Percentiles rank a stretch among this genome's conserved stretches.
phyloP scores from a whole-genome alignment of 352 stramenopile genomes.

The Globisporangium cystogenes region DNA sequence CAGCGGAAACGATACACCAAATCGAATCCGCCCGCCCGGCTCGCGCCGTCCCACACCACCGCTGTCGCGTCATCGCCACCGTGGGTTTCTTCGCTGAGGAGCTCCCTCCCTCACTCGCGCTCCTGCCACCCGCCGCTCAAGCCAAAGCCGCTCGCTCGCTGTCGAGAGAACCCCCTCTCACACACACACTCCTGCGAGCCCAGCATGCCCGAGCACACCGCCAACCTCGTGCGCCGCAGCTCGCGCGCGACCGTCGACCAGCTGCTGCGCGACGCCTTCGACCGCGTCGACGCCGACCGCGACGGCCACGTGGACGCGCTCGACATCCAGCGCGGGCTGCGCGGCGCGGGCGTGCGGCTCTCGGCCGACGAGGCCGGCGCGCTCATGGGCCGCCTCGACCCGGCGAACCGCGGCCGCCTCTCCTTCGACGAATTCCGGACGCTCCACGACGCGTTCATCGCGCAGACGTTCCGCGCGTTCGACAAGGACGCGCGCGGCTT shows the following conservation, averaged over 20 bases:
- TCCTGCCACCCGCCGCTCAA: neutral
- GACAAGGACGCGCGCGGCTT: conserved; percentile 65
- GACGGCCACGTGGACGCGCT: conserved; percentile 65
- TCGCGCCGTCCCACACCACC: neutral
- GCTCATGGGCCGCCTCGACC: conserved; percentile 71
- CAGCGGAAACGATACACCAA: neutral
- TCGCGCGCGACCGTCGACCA: conserved; percentile 76
- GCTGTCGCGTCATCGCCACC: neutral
- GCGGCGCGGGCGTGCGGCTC: conserved; percentile 53
- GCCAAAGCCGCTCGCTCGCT: neutral
- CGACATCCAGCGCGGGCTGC: conserved; percentile 72
- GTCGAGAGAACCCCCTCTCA: no score
- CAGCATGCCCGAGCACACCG: neutral
- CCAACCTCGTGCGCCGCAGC: conserved; percentile 64
- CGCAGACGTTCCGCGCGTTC: conserved; percentile 66
- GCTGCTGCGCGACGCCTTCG: conserved; percentile 68
- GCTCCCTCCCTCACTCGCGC: neutral
- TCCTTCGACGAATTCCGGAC: conserved; percentile 72
- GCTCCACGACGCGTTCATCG: conserved; percentile 74
- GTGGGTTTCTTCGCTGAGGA: no score
- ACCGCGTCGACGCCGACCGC: conserved; percentile 60
- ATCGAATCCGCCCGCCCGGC: neutral
- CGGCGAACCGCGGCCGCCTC: conserved; percentile 58
- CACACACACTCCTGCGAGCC: neutral
- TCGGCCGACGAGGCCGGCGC: conserved; percentile 42